Base-by-base conservation (phyloP, 2,329 filamentous ascomycete species). In the Mollisia scopiformis region DNA sequence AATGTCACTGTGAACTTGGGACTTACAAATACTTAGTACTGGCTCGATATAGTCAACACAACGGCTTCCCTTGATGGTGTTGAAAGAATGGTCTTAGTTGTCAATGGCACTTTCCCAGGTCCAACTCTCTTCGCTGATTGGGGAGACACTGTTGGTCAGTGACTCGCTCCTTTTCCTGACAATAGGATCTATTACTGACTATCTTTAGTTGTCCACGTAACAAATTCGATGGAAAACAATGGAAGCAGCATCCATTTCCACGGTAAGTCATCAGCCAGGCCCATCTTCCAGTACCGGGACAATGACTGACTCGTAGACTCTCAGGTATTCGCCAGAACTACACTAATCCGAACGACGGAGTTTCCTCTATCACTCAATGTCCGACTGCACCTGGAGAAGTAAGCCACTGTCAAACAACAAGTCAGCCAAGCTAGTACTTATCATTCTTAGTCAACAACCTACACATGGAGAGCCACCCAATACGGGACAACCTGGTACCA, bases 401-500 rank as follows among this genome's bases (percentile, higher is more conserved):
- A 49, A 19, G 28, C 37, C 31, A 13, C 23, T 3, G 5, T 14
- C 11, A 37, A 14, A 6, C 33, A 37, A n/a, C n/a, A n/a, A n/a
- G n/a, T n/a, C 33, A 37, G 11, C 33, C 33, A 54, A 23, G 19
- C 19, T 8, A 33, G 13, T 6, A 21, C 31, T 54, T 37, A 54
- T 43, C 54, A 23, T 51, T 50, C 3, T 49, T 37, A 43, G 50
- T 60, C 37, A 41, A 59, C 64, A 23, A 66, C 61, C 23, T 70
- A 70, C 53, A 62, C 55, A 21, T 61, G 54, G 54, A 47, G 50
- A 33, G 59, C 59, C 1, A 61, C 59, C 19, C 59, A 61, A 27
- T 61, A 61, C 49, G 82, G 86, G 6, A 75, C 80, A 0, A 77
- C 77, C 2, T 87, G 84, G 83, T 88, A 87, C 58, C 86, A 88